Base-by-base conservation (phyloP, 2,329 filamentous ascomycete species). In the Arthrobotrys entomopaga region DNA sequence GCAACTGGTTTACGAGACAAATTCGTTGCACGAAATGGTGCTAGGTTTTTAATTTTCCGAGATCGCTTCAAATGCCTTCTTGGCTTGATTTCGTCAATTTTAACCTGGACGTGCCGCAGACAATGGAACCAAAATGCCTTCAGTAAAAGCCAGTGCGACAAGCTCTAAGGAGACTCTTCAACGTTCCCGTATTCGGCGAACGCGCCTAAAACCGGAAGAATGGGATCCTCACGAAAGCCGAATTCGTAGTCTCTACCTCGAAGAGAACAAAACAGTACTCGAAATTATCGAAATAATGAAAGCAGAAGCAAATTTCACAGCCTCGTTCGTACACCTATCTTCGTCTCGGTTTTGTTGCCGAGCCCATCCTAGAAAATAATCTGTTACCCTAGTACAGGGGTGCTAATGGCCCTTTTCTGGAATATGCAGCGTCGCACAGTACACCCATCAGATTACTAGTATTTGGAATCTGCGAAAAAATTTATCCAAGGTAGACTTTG, bases 401-500 rank as follows among this genome's bases (percentile, higher is more conserved):
- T 7, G 29, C 29, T 34, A 10, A 34, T 34, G 10, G 29, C 10
- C 29, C 6, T 34, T 34, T 3, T 3, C 1, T 34, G 5, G 10
- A 7, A 34, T 3, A 34, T 50, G 8, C 34, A 63, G 59, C 3
- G 5, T 52, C 4, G 15, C 60, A 19, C 60, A 65, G 29, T 65
- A 56, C n/a, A 40, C 20, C 16, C 16, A 56, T 29, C 50, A 65
- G 13, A 46, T 65, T 43, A 52, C 43, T 15, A 10, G 56, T 8
- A 38, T 54, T 20, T 65, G 50, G 40, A 38, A 22, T 6, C 22
- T 65, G 8, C 16, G 50, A 19, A 65, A 65, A n/a, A 65, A 65
- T 26, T 15, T 65, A 7, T 46, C 42, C 6, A 46, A 64, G 38
- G 20, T 24, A 2, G 59, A 64, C 10, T n/a, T 53, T 24, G 29